Evolutionary conservation across 176 grass and related monocot genomes (phyloP), one percentile per base, ranked within the genome.

Genomic region (Ensete glaucum): DNA sequence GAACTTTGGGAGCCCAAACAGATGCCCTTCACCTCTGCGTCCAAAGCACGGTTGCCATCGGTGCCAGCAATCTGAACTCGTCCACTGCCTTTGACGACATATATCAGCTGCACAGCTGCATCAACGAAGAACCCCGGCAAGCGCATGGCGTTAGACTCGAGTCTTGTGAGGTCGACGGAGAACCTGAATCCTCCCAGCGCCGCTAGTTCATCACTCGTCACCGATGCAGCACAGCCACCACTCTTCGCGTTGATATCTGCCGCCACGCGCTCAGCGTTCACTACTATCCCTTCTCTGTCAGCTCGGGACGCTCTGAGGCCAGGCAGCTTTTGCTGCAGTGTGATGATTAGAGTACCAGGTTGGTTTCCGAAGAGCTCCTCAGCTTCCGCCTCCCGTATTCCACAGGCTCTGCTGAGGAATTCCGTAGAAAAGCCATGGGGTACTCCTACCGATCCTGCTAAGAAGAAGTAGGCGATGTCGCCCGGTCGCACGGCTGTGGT

Each of bases 1-100:
- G 60, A 63, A 63, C 60, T 63, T 63, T 63, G 60, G 60, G 9
- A 63, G 20, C 60, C n/a, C 14, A 63, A 63, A 63, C 60, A 24
- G 11, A 22, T 11, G 23, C 20, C 60, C 60, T 64, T 64, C 60
- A 64, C 60, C 9, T 64, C 20, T 64, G 60, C 11, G 1, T 64
- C 60, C 11, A 64, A 64, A 11, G 23, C 60, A 0, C 60, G 20
- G n/a, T 64, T 64, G 20, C 60, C 60, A 64, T 64, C 60, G 11
- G 60, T 64, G 60, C 60, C 60, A 10, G 60, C n/a, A 3, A 64
- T 64, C 11, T 64, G 20, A 12, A 64, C 60, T 21, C 11, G 60
- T 12, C 20, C 60, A 24, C 60, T 64, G 20, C 60, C 60, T 64
- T 64, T 64, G 60, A 2, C 10, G 3, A 64, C 20, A n/a, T n/a